phyloP scores from a whole-genome alignment of 805 yeast genomes.

The Lipomyces sp. region DNA sequence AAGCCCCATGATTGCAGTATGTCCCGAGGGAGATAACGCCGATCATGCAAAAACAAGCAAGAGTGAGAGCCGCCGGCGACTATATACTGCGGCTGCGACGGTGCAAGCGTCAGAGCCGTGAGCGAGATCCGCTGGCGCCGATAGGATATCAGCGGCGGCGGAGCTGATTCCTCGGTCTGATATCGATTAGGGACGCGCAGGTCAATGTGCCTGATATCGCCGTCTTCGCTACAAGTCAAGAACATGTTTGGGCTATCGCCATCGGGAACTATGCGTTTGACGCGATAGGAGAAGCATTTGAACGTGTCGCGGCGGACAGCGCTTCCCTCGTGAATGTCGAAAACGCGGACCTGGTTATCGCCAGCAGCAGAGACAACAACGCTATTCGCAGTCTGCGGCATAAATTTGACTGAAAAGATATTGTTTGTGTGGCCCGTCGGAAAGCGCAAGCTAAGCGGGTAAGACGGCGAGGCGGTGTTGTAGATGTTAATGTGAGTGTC shows the following conservation, averaged over 20 bases:
- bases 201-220: slow-evolving; percentile 28
- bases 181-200: slow-evolving; percentile 21
- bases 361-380: slow-evolving; percentile 24
- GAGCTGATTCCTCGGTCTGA: not conserved
- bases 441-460: slow-evolving; percentile 19
- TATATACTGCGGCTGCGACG: slow-evolving; percentile 26
- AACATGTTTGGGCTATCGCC: slow-evolving; percentile 11
- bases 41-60: slow-evolving; percentile 26
- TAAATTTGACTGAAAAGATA: slow-evolving; percentile 27
- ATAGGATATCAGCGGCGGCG: slow-evolving; percentile 23
- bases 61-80: slow-evolving; percentile 28
- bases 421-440: slow-evolving; percentile 27
- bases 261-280: slow-evolving; percentile 8
- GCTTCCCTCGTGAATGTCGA: slow-evolving; percentile 24
- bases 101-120: slow-evolving; percentile 22
- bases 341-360: slow-evolving; percentile 23
- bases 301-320: slow-evolving; percentile 4
- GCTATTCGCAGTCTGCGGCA: slow-evolving; percentile 24
- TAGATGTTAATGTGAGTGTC: slow-evolving; percentile 27
- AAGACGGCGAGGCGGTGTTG: slow-evolving; percentile 17
- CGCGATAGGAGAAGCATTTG: slow-evolving; percentile 20
- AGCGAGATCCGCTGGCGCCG: slow-evolving; percentile 11
- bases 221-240: slow-evolving; percentile 23
- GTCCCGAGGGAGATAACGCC: slow-evolving; percentile 20
- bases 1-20: slow-evolving; percentile 15